phyloP scores from a whole-genome alignment of 495 filamentous ascomycete species.

The Tetracladium setigerum region DNA sequence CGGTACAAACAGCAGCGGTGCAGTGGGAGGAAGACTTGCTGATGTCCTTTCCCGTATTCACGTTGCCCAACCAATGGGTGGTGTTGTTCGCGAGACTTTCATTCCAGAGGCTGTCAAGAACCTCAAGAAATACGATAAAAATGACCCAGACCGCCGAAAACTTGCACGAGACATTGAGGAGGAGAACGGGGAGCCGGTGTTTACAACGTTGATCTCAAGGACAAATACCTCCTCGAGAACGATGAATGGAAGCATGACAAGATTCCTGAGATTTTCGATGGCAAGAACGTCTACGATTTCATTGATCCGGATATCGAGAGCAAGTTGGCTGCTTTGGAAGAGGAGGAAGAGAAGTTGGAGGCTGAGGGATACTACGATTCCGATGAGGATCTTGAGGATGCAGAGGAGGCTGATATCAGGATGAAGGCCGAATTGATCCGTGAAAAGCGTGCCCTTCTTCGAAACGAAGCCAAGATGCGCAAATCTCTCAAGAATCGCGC shows the following conservation, averaged over 20 bases:
- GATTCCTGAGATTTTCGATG: constrained; percentile 86
- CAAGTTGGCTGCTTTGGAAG: constrained; percentile 84
- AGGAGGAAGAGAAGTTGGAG: constrained; percentile 87
- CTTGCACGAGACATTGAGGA: constrained; percentile 85
- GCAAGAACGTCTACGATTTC: constrained; percentile 94
- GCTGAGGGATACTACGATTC: constrained; percentile 59
- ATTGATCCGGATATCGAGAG: constrained; percentile 93
- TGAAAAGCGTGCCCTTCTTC: constrained; percentile 80
- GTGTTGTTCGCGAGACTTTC: constrained; percentile 67
- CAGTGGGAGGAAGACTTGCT: constrained; percentile 67
- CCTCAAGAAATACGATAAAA: constrained; percentile 81
- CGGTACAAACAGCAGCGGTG: constrained; percentile 65
- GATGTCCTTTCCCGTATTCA: constrained; percentile 92
- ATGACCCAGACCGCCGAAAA: constrained; percentile 69
- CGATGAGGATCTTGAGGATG: constrained; percentile 61
- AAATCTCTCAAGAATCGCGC: constrained; percentile 96
- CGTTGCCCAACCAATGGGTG: constrained; percentile 85
- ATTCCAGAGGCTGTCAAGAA: constrained; percentile 80
- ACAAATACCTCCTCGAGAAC: constrained; percentile 76
- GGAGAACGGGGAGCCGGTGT: constrained; percentile 93
- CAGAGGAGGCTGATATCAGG: constrained; percentile 74
- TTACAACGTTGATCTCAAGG: constrained; percentile 84
- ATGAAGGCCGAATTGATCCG: constrained; percentile 92
- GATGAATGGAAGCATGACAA: constrained; percentile 93
- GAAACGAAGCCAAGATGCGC: constrained; percentile 84